Evolutionary conservation across 2,329 filamentous ascomycete genomes (phyloP).

Genomic region (Fusarium sulawesiense): DNA sequence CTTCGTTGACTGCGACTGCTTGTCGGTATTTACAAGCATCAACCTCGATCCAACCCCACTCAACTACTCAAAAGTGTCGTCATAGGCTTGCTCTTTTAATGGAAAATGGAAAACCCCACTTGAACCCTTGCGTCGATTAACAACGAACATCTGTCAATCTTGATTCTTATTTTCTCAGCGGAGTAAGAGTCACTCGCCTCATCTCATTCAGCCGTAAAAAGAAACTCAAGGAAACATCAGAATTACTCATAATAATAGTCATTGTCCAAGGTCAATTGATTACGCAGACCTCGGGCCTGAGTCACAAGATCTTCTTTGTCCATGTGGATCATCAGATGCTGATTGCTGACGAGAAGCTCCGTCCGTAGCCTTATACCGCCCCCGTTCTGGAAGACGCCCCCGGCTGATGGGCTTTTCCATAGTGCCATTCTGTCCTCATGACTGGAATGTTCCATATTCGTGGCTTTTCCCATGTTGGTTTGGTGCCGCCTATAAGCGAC

Average conservation of each 20-base stretch:
- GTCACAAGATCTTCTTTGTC: slow-evolving; percentile 38
- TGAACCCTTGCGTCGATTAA: slow-evolving; percentile 28
- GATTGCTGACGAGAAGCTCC: slow-evolving; percentile 24
- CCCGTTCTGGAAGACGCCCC: slow-evolving; percentile 15
- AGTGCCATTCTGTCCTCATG: slow-evolving; percentile 23
- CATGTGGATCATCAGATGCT: slow-evolving; percentile 28
- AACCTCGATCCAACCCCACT: slow-evolving; percentile 16
- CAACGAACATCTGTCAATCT: slow-evolving; percentile 12
- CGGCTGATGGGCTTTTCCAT: slow-evolving; percentile 19
- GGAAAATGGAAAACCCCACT: slow-evolving; percentile 23
- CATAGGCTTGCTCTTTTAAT: slow-evolving; percentile 26
- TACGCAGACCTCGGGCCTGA: slow-evolving; percentile 30
- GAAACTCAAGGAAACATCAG: neutral
- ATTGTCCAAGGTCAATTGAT: slow-evolving; percentile 28
- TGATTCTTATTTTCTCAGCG: slow-evolving; percentile 29
- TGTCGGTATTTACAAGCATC: neutral
- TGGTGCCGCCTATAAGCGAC: slow-evolving; percentile 12
- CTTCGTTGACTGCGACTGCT: neutral
- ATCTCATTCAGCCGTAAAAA: neutral
- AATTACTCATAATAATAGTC: neutral
- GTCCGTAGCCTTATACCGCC: slow-evolving; percentile 11
- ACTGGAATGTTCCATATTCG: slow-evolving; percentile 40
- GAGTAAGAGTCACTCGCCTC: slow-evolving; percentile 8
- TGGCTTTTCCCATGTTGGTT: neutral
- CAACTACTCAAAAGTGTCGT: slow-evolving; percentile 30